A percentile compares a stretch with the other conserved stretches of the same genome.
phyloP scores from a whole-genome alignment of 768 basidiomycete genomes.

The Rhodosporidiobolus sp. region DNA sequence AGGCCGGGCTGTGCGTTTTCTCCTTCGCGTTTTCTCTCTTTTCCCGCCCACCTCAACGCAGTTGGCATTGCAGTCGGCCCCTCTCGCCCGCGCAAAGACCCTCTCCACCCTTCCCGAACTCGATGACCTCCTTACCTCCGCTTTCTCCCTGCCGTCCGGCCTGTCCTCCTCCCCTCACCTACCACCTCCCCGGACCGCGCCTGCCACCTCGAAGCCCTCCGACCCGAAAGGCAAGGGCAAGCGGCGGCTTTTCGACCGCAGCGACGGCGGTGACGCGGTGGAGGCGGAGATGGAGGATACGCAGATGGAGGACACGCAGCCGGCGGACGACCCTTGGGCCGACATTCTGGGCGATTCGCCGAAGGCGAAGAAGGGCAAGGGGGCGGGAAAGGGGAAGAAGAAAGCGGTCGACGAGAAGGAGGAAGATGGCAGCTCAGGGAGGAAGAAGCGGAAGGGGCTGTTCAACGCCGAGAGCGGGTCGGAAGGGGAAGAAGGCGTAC shows the following conservation, averaged over 20 bases:
- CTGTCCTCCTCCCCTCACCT: neutral
- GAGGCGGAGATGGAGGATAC: neutral
- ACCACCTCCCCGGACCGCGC: neutral
- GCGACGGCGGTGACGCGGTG: neutral
- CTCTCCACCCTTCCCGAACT: neutral
- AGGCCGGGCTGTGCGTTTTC: neutral
- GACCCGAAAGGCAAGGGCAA: constrained; percentile 15
- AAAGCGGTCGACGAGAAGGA: neutral
- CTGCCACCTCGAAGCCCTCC: neutral
- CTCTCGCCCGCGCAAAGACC: neutral
- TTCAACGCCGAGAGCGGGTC: neutral
- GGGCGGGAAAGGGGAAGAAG: neutral
- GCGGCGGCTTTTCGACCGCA: neutral
- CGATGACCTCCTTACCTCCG: neutral
- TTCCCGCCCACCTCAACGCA: no score
- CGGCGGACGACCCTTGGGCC: constrained; percentile 10
- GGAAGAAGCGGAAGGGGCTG: neutral
- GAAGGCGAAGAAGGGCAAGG: constrained; percentile 1
- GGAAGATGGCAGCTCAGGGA: no score
- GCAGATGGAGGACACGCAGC: neutral
- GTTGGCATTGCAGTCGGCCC: neutral
- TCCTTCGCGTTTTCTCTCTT: neutral
- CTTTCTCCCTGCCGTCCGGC: neutral
- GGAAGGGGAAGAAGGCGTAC: neutral
- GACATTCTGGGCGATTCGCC: neutral